Percentiles rank a stretch among this genome's conserved stretches.
Evolutionary conservation across 225 moss, liverwort and hornwort genomes (phyloP).

Genomic region (Marchantia polymorpha): DNA sequence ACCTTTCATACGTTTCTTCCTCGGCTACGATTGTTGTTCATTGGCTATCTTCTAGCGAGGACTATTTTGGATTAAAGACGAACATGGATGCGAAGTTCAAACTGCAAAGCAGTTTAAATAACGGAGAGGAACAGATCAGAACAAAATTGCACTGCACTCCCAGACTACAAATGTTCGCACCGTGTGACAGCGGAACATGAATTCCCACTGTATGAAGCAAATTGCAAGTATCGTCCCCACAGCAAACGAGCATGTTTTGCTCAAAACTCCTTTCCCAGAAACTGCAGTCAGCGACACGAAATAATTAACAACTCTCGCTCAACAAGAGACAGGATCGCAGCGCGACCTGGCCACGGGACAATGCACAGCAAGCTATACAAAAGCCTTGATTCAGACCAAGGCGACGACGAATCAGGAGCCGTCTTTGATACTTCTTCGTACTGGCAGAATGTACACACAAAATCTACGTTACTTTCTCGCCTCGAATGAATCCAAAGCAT

Average conservation of each 20-base stretch:
- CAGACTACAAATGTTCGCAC: background rate
- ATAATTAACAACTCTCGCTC: background rate
- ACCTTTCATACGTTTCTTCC: background rate
- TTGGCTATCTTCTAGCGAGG: background rate
- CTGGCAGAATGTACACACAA: background rate
- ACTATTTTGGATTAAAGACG: background rate
- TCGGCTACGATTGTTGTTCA: background rate
- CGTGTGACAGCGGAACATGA: background rate
- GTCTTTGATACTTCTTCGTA: no score
- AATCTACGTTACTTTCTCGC: background rate
- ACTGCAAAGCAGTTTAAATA: slow-evolving; percentile 17
- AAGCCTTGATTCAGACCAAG: background rate
- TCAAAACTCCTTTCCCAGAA: background rate
- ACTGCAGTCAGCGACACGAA: background rate
- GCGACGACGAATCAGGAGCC: background rate
- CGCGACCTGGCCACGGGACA: background rate
- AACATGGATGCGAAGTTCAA: background rate
- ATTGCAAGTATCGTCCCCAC: background rate
- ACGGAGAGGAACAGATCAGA: background rate
- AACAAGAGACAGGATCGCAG: background rate
- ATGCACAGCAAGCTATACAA: background rate
- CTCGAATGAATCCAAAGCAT: background rate
- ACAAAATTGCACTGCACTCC: background rate
- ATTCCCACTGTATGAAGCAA: background rate
- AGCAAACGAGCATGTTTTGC: background rate